A percentile compares a stretch with the other conserved stretches of the same genome.
Conservation (phyloP, 352 stramenopile genomes). For the Globisporangium cederbergense region DNA sequence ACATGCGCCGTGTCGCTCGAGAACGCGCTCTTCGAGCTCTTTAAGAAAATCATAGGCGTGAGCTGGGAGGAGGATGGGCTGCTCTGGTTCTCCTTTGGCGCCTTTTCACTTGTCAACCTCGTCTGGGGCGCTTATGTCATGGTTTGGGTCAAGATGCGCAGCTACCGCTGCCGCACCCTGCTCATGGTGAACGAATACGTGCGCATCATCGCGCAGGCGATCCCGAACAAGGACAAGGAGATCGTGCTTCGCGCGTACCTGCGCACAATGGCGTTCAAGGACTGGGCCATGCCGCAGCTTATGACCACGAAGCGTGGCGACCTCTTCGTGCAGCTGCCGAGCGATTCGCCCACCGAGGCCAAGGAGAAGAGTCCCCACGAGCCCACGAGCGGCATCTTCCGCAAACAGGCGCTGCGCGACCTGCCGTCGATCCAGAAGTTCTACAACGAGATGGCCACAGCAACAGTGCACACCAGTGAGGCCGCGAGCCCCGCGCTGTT, state of each 20-base stretch:
- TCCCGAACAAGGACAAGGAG: constrained; percentile 18
- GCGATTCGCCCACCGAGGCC: constrained; percentile 17
- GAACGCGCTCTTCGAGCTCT: constrained; percentile 36
- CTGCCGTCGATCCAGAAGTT: constrained; percentile 21
- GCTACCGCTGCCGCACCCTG: constrained; percentile 12
- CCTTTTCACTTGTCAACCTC: constrained; percentile 30
- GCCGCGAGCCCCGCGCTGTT: neutral
- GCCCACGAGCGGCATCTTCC: constrained; percentile 17
- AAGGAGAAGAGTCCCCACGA: constrained; percentile 13
- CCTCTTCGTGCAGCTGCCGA: constrained; percentile 21
- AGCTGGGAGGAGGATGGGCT: constrained; percentile 14
- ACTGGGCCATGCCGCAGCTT: constrained; percentile 13
- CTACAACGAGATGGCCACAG: constrained; percentile 12
- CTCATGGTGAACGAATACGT: constrained; percentile 24
- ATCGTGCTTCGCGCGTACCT: constrained; percentile 21
- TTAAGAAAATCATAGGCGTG: neutral
- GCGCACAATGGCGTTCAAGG: constrained; percentile 8
- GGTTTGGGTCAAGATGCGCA: constrained; percentile 22
- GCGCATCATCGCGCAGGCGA: constrained; percentile 18
- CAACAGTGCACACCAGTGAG: neutral
- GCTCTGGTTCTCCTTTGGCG: constrained; percentile 18
- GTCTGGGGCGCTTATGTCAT: constrained; percentile 19
- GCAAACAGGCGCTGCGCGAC: constrained; percentile 19
- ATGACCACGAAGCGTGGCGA: constrained; percentile 16
- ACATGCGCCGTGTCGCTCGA: constrained; percentile 45